Evolutionary conservation across 306 rosid species (phyloP), one percentile per base, ranked within the genome.

Genomic region (Cercis canadensis): DNA sequence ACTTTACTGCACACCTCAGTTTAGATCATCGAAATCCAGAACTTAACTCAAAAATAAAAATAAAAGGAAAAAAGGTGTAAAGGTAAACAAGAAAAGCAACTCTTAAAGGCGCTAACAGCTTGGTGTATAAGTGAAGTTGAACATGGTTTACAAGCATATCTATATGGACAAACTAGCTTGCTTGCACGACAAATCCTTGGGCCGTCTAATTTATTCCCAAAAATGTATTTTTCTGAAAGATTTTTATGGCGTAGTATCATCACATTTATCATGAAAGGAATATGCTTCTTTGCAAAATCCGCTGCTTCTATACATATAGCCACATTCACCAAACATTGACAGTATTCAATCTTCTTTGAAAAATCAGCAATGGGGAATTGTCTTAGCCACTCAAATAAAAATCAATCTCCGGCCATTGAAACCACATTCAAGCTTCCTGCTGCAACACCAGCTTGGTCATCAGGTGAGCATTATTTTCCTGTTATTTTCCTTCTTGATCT

Each of bases 381-480:
- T 29, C 71, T 56, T 19, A 10, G 50, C 33, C 4, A 59, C 64
- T 75, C 76, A 66, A 74, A 78, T 68, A 75, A 61, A 73, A 45
- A 56, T 19, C 40, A 67, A 46, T 6, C 67, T 57, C 76, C 73
- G 33, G 84, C 96, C 17, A 78, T 88, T 40, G 77, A 87, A 31
- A 77, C 78, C 46, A 54, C 57, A 6, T 90, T 88, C 85, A 73
- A 84, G 76, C 83, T 93, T 84, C 93, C 96, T 16, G 74, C 80
- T 74, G 58, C 76, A 34, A 5, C 32, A 0, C 85, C 82, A 12
- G 19, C 65, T 51, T 84, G 79, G 86, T 84, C 90, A 7, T 29
- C 80, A 65, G 86, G 92, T 83, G 52, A 15, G 46, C 16, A 29
- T 33, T 37, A 36, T 11, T 5, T 31, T 55, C 29, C 24, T 65